These are phyloP conservation scores for Teunomyces stri DNA, from an alignment of 805 yeast genomes.

Conservation along the genomic window DNA sequence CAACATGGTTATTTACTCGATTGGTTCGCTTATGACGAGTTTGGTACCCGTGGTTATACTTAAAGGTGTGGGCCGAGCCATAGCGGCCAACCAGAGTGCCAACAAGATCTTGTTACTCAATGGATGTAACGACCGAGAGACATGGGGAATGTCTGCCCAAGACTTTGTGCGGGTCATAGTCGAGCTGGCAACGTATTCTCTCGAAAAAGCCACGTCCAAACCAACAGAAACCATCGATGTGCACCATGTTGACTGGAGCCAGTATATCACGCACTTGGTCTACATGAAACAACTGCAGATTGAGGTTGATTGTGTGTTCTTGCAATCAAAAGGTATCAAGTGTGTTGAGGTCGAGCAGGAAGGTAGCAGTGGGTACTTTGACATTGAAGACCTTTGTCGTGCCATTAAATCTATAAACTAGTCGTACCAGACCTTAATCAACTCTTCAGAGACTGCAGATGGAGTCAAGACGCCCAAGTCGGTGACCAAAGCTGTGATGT, in stretches of 20 bases:
- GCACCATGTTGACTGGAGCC: conserved; percentile 30
- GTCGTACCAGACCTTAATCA: conserved; percentile 97
- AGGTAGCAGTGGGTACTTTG: conserved; percentile 32
- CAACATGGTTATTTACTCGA: conserved; percentile 65
- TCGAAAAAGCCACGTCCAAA: conserved; percentile 20
- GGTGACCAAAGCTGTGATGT: conserved; percentile 91
- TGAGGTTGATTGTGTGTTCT: conserved; percentile 40
- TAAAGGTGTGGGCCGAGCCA: conserved; percentile 69
- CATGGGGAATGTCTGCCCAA: conserved; percentile 59
- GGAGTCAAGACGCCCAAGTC: conserved; percentile 97
- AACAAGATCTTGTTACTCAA: conserved; percentile 66
- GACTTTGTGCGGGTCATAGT: conserved; percentile 58
- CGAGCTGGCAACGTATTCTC: conserved; percentile 56
- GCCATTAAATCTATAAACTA: conserved; percentile 26
- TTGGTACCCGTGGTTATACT: conserved; percentile 74
- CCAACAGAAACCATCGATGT: conserved; percentile 8
- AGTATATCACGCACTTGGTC: conserved; percentile 62
- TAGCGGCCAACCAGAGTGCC: conserved; percentile 28
- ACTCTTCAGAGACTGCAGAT: conserved; percentile 96
- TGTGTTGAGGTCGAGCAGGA: conserved; percentile 42
- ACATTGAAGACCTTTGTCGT: conserved; percentile 31
- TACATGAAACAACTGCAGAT: conserved; percentile 53
- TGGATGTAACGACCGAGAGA: conserved; percentile 78
- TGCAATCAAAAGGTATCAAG: conserved; percentile 42
- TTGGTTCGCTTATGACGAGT: conserved; percentile 89